phyloP scores from a whole-genome alignment of 805 yeast genomes.

The Wickerhamiella lipophila region DNA sequence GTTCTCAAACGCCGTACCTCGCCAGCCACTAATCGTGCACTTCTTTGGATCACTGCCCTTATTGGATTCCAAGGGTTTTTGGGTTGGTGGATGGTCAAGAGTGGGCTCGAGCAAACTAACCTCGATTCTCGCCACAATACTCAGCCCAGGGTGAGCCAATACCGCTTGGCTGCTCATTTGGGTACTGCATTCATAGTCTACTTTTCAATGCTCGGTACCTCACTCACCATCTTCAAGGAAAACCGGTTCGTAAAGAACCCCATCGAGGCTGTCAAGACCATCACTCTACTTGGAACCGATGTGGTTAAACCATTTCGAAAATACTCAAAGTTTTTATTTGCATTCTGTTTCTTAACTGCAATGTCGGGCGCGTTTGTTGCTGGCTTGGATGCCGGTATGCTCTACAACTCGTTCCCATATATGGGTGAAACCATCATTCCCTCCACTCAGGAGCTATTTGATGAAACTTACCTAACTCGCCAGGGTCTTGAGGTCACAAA shows the following conservation, averaged over 20 bases:
- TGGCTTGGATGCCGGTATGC: conserved; percentile 93
- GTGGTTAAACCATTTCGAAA: conserved; percentile 45
- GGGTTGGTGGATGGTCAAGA: conserved; percentile 99
- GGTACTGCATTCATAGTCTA: conserved; percentile 86
- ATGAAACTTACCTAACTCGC: conserved; percentile 44
- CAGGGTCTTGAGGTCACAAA: conserved; percentile 13
- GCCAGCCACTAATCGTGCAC: conserved; percentile 48
- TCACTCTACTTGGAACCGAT: conserved; percentile 51
- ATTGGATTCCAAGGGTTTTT: conserved; percentile 89
- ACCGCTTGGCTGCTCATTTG: conserved; percentile 83
- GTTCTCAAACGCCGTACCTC: conserved; percentile 55
- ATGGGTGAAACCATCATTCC: conserved; percentile 79
- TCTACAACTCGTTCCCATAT: conserved; percentile 90
- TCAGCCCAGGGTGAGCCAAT: conserved; percentile 96
- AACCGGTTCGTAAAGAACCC: conserved; percentile 57
- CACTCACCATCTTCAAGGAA: conserved; percentile 69
- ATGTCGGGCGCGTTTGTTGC: conserved; percentile 98
- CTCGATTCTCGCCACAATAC: conserved; percentile 59
- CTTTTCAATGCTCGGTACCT: conserved; percentile 83
- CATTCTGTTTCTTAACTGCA: conserved; percentile 72
- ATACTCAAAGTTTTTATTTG: conserved; percentile 44
- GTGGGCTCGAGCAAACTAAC: conserved; percentile 77
- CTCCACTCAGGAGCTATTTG: conserved; percentile 61
- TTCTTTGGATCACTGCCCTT: conserved; percentile 60
- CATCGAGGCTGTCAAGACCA: conserved; percentile 37